A percentile compares a stretch with the other conserved stretches of the same genome.
These are phyloP conservation scores for Russula foetens DNA, from an alignment of 768 basidiomycete species.

Conservation along the genomic window DNA sequence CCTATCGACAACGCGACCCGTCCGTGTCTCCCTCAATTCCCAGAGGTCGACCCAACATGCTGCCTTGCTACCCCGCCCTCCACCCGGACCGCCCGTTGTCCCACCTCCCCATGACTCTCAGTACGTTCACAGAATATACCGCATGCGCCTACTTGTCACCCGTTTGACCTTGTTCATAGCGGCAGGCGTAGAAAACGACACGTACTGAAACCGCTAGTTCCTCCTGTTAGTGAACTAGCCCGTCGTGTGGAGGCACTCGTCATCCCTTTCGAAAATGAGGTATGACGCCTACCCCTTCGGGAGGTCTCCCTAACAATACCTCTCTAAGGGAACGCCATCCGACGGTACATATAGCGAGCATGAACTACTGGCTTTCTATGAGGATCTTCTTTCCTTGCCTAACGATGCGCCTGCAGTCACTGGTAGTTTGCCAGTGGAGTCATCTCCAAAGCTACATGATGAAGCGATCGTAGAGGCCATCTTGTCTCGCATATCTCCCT, in stretches of 20 bases:
- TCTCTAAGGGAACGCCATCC: not conserved
- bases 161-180: not conserved
- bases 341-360: slow-evolving; percentile 27
- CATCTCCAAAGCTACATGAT: slow-evolving; percentile 9
- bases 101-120: not conserved
- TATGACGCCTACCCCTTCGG: not conserved
- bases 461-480: slow-evolving; percentile 27
- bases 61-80: not conserved
- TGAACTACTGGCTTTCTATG: slow-evolving; percentile 34
- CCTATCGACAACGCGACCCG: not conserved
- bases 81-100: not conserved
- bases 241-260: slow-evolving; percentile 16
- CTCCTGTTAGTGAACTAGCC: not conserved
- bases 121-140: not conserved
- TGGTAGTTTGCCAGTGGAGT: slow-evolving; percentile 1
- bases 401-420: slow-evolving; percentile 5
- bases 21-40: not conserved
- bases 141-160: not conserved
- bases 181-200: not conserved
- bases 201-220: not conserved
- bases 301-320: not conserved
- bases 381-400: slow-evolving; percentile 31
- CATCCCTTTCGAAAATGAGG: not conserved
- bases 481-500: slow-evolving; percentile 19
- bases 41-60: not conserved